Base-by-base conservation (phyloP, 148 eudicot genomes). In the Cornus controversa region DNA sequence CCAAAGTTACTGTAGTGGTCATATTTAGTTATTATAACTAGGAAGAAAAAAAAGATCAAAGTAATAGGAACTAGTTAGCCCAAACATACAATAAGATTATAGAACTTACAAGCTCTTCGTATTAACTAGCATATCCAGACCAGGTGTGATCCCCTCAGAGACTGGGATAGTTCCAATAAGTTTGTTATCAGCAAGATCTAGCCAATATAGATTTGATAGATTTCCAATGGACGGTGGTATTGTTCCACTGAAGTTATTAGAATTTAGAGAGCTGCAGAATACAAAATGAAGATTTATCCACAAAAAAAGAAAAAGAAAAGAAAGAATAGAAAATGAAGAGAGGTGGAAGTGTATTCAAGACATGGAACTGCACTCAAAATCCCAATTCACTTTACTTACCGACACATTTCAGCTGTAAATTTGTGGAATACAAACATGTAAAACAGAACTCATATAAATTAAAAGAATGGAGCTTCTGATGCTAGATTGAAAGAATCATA, bases 71-170 rank as follows among this genome's bases (percentile, higher is more conserved):
- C 66, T 74, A 62, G 47, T n/a, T 57, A 68, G 18, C 57, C 14
- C 15, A 50, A 50, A 50, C 20, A 16, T 50, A 50, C 71, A 60
- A 37, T 23, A 16, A 7, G 34, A 67, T 22, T 18, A 50, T 64
- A 8, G 22, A 42, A 76, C 91, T 34, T 86, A 90, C 94, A 92
- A 90, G 75, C 90, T 93, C 76, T 86, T 88, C 74, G 91, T 67
- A 66, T 69, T 8, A 40, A 84, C 62, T 74, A 91, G 82, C 86
- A 81, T 75, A 73, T 91, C 96, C n/a, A 91, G 84, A 71, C 96
- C 96, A 45, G 89, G 91, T 6, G 76, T 72, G 66, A 73, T 78
- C 75, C 89, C 90, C 25, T 80, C 82, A 11, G 95, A 91, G 75
- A 91, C 85, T 31, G 93, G 96, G 69, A 91, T 71, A 22, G 78